Conservation (phyloP, 805 yeast genomes). For the Cyberlindnera subsufficiens region DNA sequence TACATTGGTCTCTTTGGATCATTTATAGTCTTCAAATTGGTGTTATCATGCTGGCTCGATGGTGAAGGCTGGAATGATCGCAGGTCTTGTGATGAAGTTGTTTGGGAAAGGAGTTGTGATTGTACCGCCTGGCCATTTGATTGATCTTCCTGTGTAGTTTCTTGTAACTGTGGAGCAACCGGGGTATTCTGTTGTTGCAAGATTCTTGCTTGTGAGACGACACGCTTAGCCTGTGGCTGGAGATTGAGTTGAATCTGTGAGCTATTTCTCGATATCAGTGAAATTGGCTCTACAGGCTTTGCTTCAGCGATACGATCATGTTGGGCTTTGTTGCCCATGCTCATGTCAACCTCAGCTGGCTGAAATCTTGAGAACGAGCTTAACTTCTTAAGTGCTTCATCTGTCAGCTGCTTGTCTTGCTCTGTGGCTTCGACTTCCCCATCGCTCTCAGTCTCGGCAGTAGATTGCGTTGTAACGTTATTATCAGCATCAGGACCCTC, state of each 20-base stretch:
- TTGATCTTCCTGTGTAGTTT: not conserved
- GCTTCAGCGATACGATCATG: constrained; percentile 1
- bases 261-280: not conserved
- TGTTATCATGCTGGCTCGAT: constrained; percentile 5
- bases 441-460: constrained; percentile 8
- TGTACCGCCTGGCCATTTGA: not conserved
- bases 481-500: constrained; percentile 26
- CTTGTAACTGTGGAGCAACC: not conserved
- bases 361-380: constrained; percentile 24
- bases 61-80: constrained; percentile 2
- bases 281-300: not conserved
- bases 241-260: not conserved
- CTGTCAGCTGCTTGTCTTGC: constrained; percentile 30
- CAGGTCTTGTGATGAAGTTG: constrained; percentile 8
- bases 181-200: not conserved
- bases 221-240: constrained; percentile 1
- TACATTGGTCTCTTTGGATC: constrained; percentile 84
- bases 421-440: constrained; percentile 23
- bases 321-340: constrained; percentile 6
- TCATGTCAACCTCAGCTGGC: constrained; percentile 24
- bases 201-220: constrained; percentile 1
- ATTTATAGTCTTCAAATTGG: constrained; percentile 50
- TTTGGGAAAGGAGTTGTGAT: constrained; percentile 1
- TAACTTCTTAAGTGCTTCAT: constrained; percentile 33
- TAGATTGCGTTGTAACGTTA: not conserved